These are phyloP conservation scores for Leptomonas pyrrhocoris DNA, from an alignment of 208 protist genomes.

Conservation along the genomic window DNA sequence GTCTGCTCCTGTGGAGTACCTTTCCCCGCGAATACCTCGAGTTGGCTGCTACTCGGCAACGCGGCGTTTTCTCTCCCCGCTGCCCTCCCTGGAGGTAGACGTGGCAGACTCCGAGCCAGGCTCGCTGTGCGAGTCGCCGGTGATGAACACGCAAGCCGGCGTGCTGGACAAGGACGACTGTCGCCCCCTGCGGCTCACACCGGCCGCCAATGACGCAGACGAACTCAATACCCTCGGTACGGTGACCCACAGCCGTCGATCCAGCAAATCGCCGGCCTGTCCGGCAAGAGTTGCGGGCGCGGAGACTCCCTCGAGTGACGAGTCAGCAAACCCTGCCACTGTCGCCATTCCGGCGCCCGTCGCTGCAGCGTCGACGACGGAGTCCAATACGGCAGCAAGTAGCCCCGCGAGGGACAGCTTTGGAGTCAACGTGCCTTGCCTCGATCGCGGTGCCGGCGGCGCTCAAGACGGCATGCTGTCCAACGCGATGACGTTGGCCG, in stretches of 20 bases:
- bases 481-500: conserved; percentile 11
- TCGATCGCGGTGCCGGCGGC: not conserved
- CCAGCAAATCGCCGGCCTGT: conserved; percentile 2
- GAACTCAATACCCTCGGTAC: not conserved
- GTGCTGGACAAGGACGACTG: not conserved
- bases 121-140: conserved; percentile 17
- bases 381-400: not conserved
- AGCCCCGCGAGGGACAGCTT: not conserved
- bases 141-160: not conserved
- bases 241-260: conserved; percentile 1
- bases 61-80: not conserved
- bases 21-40: not conserved
- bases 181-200: not conserved
- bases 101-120: conserved; percentile 1
- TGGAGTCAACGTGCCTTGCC: not conserved
- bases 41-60: not conserved
- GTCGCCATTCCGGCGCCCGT: too few species aligned
- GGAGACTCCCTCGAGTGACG: too few species aligned
- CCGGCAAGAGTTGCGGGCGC: not conserved
- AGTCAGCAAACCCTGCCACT: too few species aligned
- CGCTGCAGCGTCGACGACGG: too few species aligned
- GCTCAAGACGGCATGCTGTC: conserved; percentile 19
- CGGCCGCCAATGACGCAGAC: not conserved
- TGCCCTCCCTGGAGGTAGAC: not conserved
- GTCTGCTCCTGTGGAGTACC: not conserved